phyloP scores from a whole-genome alignment of 306 rosid genomes.

The Abrus pulchellus region DNA sequence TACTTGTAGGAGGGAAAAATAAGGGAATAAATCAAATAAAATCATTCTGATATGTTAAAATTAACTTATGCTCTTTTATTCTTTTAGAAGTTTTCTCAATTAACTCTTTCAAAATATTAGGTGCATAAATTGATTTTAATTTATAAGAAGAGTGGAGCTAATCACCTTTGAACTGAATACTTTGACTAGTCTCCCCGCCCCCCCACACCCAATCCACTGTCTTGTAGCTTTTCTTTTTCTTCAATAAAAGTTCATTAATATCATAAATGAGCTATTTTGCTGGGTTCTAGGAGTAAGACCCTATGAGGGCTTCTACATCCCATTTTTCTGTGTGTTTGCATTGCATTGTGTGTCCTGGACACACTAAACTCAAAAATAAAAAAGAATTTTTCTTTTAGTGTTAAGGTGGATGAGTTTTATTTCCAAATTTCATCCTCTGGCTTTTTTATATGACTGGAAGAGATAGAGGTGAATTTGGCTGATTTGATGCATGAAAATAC shows the following conservation, averaged over 20 bases:
- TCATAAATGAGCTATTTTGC: too few species aligned
- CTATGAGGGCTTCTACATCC: background rate
- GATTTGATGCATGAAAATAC: slow-evolving; percentile 22
- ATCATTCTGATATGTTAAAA: too few species aligned
- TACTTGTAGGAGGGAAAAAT: too few species aligned
- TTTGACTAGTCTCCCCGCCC: too few species aligned
- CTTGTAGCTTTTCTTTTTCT: too few species aligned
- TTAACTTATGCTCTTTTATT: too few species aligned
- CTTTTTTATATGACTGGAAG: background rate
- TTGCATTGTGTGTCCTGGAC: background rate
- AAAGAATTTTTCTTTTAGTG: background rate
- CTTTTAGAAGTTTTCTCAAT: too few species aligned
- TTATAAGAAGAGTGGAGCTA: background rate
- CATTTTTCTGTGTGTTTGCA: background rate
- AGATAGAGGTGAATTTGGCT: background rate
- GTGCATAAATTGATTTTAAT: too few species aligned
- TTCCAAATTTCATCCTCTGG: background rate
- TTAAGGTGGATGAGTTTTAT: background rate
- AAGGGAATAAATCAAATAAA: too few species aligned
- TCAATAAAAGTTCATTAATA: background rate
- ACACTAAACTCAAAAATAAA: background rate
- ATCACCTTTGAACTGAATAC: background rate
- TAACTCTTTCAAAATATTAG: too few species aligned
- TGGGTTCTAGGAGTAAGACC: too few species aligned
- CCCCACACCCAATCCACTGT: too few species aligned